Percentiles rank a stretch among this genome's conserved stretches.
These are phyloP conservation scores for Nigrospora oryzae DNA, from an alignment of 2,329 filamentous ascomycete species.

Conservation along the genomic window DNA sequence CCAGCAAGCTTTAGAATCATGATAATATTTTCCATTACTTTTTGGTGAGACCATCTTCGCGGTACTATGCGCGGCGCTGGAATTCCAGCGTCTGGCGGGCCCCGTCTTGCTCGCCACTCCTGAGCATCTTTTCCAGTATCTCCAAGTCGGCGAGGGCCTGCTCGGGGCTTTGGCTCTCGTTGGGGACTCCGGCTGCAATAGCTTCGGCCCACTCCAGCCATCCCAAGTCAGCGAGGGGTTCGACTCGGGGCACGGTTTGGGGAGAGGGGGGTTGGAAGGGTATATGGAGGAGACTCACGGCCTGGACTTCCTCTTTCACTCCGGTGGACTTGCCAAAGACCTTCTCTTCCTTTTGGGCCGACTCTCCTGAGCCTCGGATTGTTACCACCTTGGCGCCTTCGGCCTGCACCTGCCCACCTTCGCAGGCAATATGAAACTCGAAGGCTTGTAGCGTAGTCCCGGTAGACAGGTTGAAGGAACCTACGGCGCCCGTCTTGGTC, in stretches of 20 bases:
- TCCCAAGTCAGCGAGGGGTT: no score
- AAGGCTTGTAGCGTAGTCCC: conserved; percentile 45
- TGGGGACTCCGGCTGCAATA: conserved; percentile 34
- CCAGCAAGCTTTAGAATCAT: conserved; percentile 15
- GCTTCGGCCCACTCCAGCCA: conserved; percentile 40
- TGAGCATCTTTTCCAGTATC: conserved; percentile 43
- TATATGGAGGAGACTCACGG: conserved; percentile 9
- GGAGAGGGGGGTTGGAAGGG: no score
- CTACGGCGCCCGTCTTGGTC: conserved; percentile 43
- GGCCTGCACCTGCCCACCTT: conserved; percentile 43
- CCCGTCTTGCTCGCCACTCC: conserved; percentile 35
- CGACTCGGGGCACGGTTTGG: no score
- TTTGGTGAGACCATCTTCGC: background rate
- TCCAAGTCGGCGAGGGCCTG: conserved; percentile 54
- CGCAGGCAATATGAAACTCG: conserved; percentile 49
- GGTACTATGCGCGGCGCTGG: conserved; percentile 16
- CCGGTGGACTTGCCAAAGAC: conserved; percentile 42
- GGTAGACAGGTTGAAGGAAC: conserved; percentile 48
- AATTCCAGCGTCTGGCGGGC: conserved; percentile 28
- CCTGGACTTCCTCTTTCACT: conserved; percentile 51
- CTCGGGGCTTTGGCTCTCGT: conserved; percentile 45
- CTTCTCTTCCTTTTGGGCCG: conserved; percentile 29
- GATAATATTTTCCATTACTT: conserved; percentile 1
- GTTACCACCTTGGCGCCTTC: conserved; percentile 35
- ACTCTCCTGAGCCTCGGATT: conserved; percentile 22